A percentile compares a stretch with the other conserved stretches of the same genome.
Conservation (phyloP, 2,329 filamentous ascomycete species). For the Chlorencoelia australis region DNA sequence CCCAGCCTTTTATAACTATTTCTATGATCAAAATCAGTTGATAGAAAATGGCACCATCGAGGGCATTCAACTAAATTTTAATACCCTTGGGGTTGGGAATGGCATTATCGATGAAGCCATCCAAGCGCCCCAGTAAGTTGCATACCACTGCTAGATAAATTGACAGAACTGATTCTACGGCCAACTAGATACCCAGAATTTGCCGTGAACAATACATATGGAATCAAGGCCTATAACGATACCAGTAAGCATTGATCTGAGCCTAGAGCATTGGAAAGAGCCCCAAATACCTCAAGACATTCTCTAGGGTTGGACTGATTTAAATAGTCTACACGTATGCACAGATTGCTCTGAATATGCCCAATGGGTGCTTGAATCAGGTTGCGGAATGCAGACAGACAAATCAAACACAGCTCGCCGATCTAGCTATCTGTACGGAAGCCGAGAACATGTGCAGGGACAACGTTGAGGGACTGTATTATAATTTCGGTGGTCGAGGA, state of each 20-base stretch:
- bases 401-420: slow-evolving; percentile 32
- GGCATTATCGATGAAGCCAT: slow-evolving; percentile 54
- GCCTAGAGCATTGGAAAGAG: no score
- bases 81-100: slow-evolving; percentile 57
- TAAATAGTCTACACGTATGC: slow-evolving; percentile 41
- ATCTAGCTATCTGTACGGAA: slow-evolving; percentile 36
- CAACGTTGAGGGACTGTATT: slow-evolving; percentile 37
- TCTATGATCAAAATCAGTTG: slow-evolving; percentile 49
- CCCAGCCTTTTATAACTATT: slow-evolving; percentile 41
- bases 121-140: slow-evolving; percentile 33
- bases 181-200: slow-evolving; percentile 21
- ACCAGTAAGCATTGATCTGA: slow-evolving; percentile 16
- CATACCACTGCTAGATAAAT: not conserved
- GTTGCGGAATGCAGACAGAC: slow-evolving; percentile 36
- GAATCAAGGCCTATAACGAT: slow-evolving; percentile 20
- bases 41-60: slow-evolving; percentile 38
- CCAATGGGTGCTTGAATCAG: slow-evolving; percentile 31
- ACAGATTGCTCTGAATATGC: slow-evolving; percentile 37
- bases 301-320: not conserved
- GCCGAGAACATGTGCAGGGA: slow-evolving; percentile 45
- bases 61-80: slow-evolving; percentile 47
- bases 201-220: slow-evolving; percentile 39
- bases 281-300: no score
- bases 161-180: not conserved
- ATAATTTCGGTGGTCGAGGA: slow-evolving; percentile 31